Evolutionary conservation across 371 early-diverging fungal genomes (phyloP), one percentile per base, ranked within the genome.

Genomic region (Mycotypha africana): DNA sequence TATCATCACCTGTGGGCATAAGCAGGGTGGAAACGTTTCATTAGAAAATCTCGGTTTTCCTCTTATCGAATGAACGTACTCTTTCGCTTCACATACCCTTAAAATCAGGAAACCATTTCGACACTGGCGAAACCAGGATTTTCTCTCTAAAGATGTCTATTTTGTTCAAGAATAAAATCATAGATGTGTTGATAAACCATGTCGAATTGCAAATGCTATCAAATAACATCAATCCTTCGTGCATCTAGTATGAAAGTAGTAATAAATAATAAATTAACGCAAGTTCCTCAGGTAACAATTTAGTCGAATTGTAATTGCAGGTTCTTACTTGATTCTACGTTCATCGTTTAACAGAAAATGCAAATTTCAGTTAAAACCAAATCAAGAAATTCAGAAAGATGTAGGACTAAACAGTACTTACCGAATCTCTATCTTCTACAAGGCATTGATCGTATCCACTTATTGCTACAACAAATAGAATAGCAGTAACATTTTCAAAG

Each of bases 91-190:
- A 28, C 15, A n/a, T 69, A 78, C 86, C 87, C 38, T 58, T 56
- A 58, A 83, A 97, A 52, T 95, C 96, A 2, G 97, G 92, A 68
- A 95, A 97, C 63, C 86, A 93, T 37, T 81, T 59, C 12, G 58
- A 68, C 46, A 97, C 74, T 11, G 89, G 87, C 2, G 91, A 87
- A 35, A 68, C 61, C 39, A 72, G 56, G 20, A 97, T 78, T 68
- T 95, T 97, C 42, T 81, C 77, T 56, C 81, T 84, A 75, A 97
- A 93, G 16, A 95, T 78, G 61, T 97, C 97, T 41, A 94, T 90
- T 74, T 97, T 97, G 82, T 97, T 97, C 47, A 97, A 61, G 65
- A 97, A 92, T 37, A 97, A 74, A 51, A 97, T 94, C 66, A 95
- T 89, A 14, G 91, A 89, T 2, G 94, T 95, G 39, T 89, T 79